Conservation (phyloP, 164 flowering plant genomes). For the Amborella trichopoda region DNA sequence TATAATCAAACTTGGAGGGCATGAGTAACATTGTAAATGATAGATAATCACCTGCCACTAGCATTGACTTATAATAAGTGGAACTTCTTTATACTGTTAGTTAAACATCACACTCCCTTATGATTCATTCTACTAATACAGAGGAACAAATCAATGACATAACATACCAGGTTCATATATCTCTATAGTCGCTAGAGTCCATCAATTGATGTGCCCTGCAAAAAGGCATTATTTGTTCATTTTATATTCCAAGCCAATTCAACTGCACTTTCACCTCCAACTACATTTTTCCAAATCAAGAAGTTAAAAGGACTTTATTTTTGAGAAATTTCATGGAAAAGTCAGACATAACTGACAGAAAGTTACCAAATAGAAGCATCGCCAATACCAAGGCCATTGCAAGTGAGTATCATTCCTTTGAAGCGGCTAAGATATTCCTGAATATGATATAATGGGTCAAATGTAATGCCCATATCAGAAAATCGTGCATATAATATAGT, state of each 20-base stretch:
- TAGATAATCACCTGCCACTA: too few relatives aligned
- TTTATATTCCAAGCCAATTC: neutral
- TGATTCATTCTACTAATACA: too few relatives aligned
- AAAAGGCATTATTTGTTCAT: conserved; percentile 2
- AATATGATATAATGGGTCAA: too few relatives aligned
- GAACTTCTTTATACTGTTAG: too few relatives aligned
- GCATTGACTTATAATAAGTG: too few relatives aligned
- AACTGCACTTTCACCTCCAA: neutral
- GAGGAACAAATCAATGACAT: too few relatives aligned
- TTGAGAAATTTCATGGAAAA: too few relatives aligned
- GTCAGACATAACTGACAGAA: neutral
- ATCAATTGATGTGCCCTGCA: conserved; percentile 51
- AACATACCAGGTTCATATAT: conserved; percentile 19
- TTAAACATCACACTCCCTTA: too few relatives aligned
- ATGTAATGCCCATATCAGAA: too few relatives aligned
- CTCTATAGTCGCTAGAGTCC: conserved; percentile 27
- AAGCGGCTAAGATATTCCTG: conserved; percentile 80
- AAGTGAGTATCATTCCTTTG: conserved; percentile 87
- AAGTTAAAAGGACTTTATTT: neutral
- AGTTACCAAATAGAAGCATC: conserved; percentile 52
- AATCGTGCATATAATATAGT: too few relatives aligned
- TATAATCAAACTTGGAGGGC: too few relatives aligned
- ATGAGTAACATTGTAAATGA: too few relatives aligned
- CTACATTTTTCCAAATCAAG: neutral
- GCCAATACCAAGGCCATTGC: conserved; percentile 78